Conservation (phyloP, 805 yeast genomes). For the Nakazawaea peltata region DNA sequence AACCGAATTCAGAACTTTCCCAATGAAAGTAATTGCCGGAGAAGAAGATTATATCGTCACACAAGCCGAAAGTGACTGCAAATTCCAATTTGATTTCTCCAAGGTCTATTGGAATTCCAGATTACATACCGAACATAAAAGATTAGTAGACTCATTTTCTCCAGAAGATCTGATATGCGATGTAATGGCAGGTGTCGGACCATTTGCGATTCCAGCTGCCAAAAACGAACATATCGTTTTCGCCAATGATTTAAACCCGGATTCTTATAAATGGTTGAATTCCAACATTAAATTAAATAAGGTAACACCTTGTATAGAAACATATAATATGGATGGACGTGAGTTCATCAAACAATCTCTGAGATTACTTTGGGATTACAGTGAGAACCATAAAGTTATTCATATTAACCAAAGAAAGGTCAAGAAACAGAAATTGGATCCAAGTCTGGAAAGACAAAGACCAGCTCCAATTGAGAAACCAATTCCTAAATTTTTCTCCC, state of each 20-base stretch:
- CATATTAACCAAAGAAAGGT: slow-evolving; percentile 30
- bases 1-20: slow-evolving; percentile 83
- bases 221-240: slow-evolving; percentile 71
- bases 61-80: slow-evolving; percentile 82
- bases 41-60: slow-evolving; percentile 66
- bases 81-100: slow-evolving; percentile 79
- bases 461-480: slow-evolving; percentile 13
- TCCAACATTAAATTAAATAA: slow-evolving; percentile 61
- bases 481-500: slow-evolving; percentile 51
- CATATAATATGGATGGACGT: slow-evolving; percentile 76
- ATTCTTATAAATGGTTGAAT: slow-evolving; percentile 62
- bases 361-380: slow-evolving; percentile 38
- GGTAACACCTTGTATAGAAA: slow-evolving; percentile 46
- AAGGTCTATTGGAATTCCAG: slow-evolving; percentile 98
- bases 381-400: slow-evolving; percentile 26
- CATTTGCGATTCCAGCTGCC: slow-evolving; percentile 95
- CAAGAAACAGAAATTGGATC: slow-evolving; percentile 15
- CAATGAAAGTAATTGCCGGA: slow-evolving; percentile 92
- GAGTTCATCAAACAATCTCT: slow-evolving; percentile 65
- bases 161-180: slow-evolving; percentile 79
- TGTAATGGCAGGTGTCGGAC: slow-evolving; percentile 98
- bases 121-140: slow-evolving; percentile 85
- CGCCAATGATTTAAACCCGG: slow-evolving; percentile 93
- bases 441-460: slow-evolving; percentile 7
- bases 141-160: slow-evolving; percentile 55